A percentile compares a stretch with the other conserved stretches of the same genome.
phyloP scores from a whole-genome alignment of 768 basidiomycete genomes.

The Rhodocollybia butyracea region DNA sequence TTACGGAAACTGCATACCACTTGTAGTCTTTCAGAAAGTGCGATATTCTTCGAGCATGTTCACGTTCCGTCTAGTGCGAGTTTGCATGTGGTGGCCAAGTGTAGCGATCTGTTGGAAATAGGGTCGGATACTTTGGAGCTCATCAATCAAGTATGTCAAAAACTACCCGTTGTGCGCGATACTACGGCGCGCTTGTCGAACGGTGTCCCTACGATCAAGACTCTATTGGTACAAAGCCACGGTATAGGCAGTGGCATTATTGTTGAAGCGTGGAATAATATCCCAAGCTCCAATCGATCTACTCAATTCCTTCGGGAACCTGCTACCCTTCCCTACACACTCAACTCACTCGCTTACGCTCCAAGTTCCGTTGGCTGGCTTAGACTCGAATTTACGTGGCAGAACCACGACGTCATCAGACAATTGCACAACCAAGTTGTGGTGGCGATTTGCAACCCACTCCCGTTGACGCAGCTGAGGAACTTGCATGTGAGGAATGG shows the following conservation, averaged over 20 bases:
- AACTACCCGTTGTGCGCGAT: neutral
- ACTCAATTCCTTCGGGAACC: too few relatives aligned
- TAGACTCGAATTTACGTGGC: conserved; percentile 24
- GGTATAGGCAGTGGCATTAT: neutral
- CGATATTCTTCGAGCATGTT: conserved; percentile 21
- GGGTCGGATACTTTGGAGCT: conserved; percentile 1
- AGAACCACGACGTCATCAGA: conserved; percentile 9
- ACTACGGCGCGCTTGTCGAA: neutral
- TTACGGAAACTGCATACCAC: conserved; percentile 20
- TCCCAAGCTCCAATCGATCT: neutral
- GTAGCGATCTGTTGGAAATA: neutral
- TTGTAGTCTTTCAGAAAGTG: conserved; percentile 20
- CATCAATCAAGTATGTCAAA: conserved; percentile 5
- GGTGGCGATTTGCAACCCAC: conserved; percentile 18
- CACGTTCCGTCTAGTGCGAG: conserved; percentile 15
- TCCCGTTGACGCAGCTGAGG: conserved; percentile 22
- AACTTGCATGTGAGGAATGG: conserved; percentile 16
- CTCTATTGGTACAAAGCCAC: conserved; percentile 2
- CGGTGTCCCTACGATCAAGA: neutral
- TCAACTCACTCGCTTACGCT: conserved; percentile 8
- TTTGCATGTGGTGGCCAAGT: conserved; percentile 15
- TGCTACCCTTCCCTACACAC: neutral
- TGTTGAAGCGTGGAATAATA: conserved; percentile 10
- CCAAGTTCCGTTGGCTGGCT: conserved; percentile 11
- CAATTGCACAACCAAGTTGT: conserved; percentile 11